Conservation (phyloP, 1,139 yeast species). For the Yamadazyma triangularis region DNA sequence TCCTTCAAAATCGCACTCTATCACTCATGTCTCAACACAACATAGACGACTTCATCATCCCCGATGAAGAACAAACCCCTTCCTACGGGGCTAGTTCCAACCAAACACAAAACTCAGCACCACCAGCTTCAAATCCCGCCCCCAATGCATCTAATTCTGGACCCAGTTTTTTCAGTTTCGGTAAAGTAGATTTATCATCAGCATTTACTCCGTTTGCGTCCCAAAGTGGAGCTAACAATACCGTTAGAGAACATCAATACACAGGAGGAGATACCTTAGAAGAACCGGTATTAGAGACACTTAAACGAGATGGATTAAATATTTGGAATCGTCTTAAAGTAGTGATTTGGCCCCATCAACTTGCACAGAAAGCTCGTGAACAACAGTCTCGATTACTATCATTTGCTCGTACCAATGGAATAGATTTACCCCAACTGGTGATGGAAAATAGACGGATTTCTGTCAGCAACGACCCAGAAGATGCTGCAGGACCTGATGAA, state of each 20-base stretch:
- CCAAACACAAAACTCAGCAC: neutral
- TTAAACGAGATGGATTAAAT: constrained; percentile 61
- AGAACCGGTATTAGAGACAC: constrained; percentile 71
- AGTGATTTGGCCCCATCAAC: constrained; percentile 68
- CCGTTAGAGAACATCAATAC: constrained; percentile 66
- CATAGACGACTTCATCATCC: constrained; percentile 23
- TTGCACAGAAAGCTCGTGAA: constrained; percentile 36
- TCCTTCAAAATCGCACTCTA: too few species aligned
- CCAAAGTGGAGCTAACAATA: constrained; percentile 38
- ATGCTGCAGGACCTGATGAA: constrained; percentile 1
- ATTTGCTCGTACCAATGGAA: constrained; percentile 43
- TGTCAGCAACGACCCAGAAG: constrained; percentile 13
- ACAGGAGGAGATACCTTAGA: constrained; percentile 83
- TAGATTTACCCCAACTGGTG: constrained; percentile 39
- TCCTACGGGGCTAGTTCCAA: constrained; percentile 2
- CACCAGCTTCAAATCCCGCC: neutral
- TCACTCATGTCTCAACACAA: constrained; percentile 14
- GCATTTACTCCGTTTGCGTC: constrained; percentile 36
- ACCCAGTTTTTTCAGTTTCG: constrained; percentile 16
- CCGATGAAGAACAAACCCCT: constrained; percentile 17
- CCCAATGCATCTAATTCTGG: constrained; percentile 4
- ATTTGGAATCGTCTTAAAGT: constrained; percentile 62
- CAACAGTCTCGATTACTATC: constrained; percentile 42
- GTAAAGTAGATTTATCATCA: constrained; percentile 39
- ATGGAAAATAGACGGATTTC: constrained; percentile 25